phyloP scores from a whole-genome alignment of 1,284 basidiomycete species.

The Ustilago trichophora region DNA sequence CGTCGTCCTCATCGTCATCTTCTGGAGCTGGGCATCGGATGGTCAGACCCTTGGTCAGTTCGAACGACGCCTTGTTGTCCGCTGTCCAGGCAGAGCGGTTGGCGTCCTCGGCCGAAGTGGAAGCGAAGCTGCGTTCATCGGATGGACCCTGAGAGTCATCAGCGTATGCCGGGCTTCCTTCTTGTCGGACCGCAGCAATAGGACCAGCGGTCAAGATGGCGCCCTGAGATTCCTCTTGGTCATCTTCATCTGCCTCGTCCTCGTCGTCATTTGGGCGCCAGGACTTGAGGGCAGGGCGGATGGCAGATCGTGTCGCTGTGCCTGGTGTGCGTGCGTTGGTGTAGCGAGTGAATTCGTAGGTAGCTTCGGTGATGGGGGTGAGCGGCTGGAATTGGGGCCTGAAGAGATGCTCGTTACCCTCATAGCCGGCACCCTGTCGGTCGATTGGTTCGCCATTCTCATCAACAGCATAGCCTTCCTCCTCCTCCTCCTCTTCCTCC shows the following conservation, averaged over 20 bases:
- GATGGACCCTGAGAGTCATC: conserved; percentile 13
- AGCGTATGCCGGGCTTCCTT: too few species aligned
- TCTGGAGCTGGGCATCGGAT: conserved; percentile 20
- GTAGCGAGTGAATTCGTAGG: conserved; percentile 56
- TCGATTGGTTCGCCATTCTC: conserved; percentile 21
- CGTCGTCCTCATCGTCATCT: conserved; percentile 14
- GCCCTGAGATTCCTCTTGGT: conserved; percentile 5
- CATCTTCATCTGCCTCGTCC: conserved; percentile 23
- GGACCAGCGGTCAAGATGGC: conserved; percentile 21
- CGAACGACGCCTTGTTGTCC: conserved; percentile 38
- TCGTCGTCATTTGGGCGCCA: conserved; percentile 25
- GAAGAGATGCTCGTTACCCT: conserved; percentile 29
- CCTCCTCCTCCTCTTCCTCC: conserved; percentile 48
- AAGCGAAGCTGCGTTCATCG: conserved; percentile 39
- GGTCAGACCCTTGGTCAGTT: conserved; percentile 45
- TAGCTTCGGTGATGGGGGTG: conserved; percentile 61
- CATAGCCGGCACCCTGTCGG: conserved; percentile 11
- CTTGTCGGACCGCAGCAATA: conserved; percentile 1
- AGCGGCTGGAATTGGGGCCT: conserved; percentile 53
- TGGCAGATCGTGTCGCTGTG: conserved; percentile 37
- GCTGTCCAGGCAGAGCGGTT: conserved; percentile 36
- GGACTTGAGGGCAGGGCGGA: conserved; percentile 20
- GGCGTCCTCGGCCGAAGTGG: conserved; percentile 28
- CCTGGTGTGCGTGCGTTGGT: conserved; percentile 47
- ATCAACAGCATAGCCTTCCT: conserved; percentile 23